Base-by-base conservation (phyloP, 805 yeast species). In the Nakazawaea ambrosiae region DNA sequence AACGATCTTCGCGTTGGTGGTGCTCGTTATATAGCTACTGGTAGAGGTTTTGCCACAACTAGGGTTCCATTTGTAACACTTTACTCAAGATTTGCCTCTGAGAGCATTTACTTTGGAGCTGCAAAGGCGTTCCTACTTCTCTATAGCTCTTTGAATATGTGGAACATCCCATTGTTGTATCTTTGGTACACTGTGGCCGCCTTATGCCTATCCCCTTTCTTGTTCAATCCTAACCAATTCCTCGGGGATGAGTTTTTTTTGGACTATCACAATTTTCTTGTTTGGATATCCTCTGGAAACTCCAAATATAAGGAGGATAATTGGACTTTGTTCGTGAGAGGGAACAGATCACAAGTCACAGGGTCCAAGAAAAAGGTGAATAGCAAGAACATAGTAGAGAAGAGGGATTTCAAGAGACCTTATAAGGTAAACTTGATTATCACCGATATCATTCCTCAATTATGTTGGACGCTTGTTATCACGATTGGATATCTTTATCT, bases 11-110 rank as follows among this genome's bases (percentile, higher is more conserved):
- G 82, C 10, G 66, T 81, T 42, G 92, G 94, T 36, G 92, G 90
- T 45, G 94, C 94, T 3, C 68, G 77, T 50, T 84, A 84, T 59
- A 80, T 83, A 50, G 79, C 89, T 2, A 84, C 92, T 1, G 92
- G 92, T 12, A 68, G 94, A 58, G 88, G 88, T 9, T 78, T 84
- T 54, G 87, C 94, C 2, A 84, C 89, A 3, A 66, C 77, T 1
- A 68, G 95, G 53, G 67, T 73, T 32, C 77, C 86, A 24, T 81
- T 82, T 50, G 60, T 75, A n/a, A 57, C 66, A 9, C 63, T 85
- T 32, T 84, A 78, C 49, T 63, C 86, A 8, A 67, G 88, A 44
- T 84, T 81, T 57, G 78, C 87, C 3, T 66, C 75, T 23, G 82
- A 78, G 34, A 72, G 84, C 43, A 65, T 80, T 31, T 78, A 81